Evolutionary conservation across 805 yeast genomes (phyloP), one percentile per base, ranked within the genome.

Genomic region (Suhomyces tanzawaensis): DNA sequence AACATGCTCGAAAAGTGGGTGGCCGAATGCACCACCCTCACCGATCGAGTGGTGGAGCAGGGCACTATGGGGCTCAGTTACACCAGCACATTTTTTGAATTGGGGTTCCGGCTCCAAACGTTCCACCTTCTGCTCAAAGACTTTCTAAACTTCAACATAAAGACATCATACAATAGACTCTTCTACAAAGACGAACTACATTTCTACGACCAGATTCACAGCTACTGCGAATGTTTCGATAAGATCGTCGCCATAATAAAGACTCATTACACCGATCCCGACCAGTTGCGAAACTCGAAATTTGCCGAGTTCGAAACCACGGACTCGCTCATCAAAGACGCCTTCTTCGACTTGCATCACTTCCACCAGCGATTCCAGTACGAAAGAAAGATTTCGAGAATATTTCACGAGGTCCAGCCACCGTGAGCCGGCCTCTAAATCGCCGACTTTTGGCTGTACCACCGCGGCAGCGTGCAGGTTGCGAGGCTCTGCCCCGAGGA

Each of bases 341-440:
- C 35, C 14, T 47, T 45, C 27, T 45, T 47, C 25, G 45, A 47
- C 12, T 34, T 47, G 32, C 30, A 37, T 14, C 40, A 40, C 30
- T 45, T 45, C 29, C 26, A 30, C 7, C 47, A 47, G 37, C 29
- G 46, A 19, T 43, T 43, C 19, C 16, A 22, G 19, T 37, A 40
- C 21, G 47, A 43, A 32, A 11, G 11, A 18, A 11, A 26, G 12
- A 32, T 24, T 23, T 28, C 27, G 5, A 16, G 11, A 19, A 7
- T 15, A 7, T 18, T 16, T n/a, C n/a, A n/a, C n/a, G n/a, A n/a
- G n/a, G n/a, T n/a, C n/a, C n/a, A n/a, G n/a, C n/a, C n/a, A n/a
- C n/a, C n/a, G n/a, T n/a, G n/a, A n/a, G n/a, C n/a, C n/a, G n/a
- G n/a, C n/a, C n/a, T n/a, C n/a, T n/a, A n/a, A n/a, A n/a, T n/a